A percentile compares a stretch with the other conserved stretches of the same genome.
phyloP scores from a whole-genome alignment of 2,329 filamentous ascomycete genomes.

The Biscogniauxia marginata region DNA sequence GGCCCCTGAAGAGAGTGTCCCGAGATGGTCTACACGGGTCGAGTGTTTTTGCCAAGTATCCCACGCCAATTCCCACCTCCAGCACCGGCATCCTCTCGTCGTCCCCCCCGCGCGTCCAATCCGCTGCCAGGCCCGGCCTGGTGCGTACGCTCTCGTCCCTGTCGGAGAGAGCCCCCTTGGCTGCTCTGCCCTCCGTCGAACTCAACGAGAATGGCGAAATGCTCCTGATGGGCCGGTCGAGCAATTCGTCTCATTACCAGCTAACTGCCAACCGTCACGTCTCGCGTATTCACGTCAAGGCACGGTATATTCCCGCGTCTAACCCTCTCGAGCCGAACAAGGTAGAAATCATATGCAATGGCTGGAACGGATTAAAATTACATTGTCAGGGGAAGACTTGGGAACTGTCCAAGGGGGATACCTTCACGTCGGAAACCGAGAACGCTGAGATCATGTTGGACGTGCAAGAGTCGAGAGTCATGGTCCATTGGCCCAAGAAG shows the following conservation, averaged over 20 bases:
- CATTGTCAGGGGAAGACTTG: slow-evolving; percentile 87
- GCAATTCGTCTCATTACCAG: slow-evolving; percentile 93
- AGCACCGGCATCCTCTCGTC: slow-evolving; percentile 89
- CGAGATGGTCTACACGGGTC: slow-evolving; percentile 36
- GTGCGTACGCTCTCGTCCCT: slow-evolving; percentile 62
- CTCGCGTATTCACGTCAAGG: slow-evolving; percentile 89
- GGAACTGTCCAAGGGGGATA: slow-evolving; percentile 83
- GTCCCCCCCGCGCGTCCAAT: slow-evolving; percentile 64
- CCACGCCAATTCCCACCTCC: slow-evolving; percentile 90
- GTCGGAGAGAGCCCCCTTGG: slow-evolving; percentile 80
- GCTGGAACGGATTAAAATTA: slow-evolving; percentile 93
- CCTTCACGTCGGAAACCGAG: slow-evolving; percentile 86
- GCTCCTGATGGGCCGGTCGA: slow-evolving; percentile 86
- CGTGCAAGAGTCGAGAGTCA: slow-evolving; percentile 86
- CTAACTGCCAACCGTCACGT: slow-evolving; percentile 89
- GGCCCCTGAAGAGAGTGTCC: slow-evolving; percentile 67
- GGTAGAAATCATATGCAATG: slow-evolving; percentile 86
- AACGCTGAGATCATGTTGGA: slow-evolving; percentile 91
- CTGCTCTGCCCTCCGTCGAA: slow-evolving; percentile 77
- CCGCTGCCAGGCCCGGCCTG: slow-evolving; percentile 44
- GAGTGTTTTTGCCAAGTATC: slow-evolving; percentile 68
- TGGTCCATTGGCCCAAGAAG: slow-evolving; percentile 80
- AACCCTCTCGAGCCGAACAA: slow-evolving; percentile 69
- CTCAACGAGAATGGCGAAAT: slow-evolving; percentile 79
- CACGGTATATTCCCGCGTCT: slow-evolving; percentile 72